Evolutionary conservation across 2,329 filamentous ascomycete genomes (phyloP), one percentile per base, ranked within the genome.

Genomic region (Arthrinium phaeospermum): DNA sequence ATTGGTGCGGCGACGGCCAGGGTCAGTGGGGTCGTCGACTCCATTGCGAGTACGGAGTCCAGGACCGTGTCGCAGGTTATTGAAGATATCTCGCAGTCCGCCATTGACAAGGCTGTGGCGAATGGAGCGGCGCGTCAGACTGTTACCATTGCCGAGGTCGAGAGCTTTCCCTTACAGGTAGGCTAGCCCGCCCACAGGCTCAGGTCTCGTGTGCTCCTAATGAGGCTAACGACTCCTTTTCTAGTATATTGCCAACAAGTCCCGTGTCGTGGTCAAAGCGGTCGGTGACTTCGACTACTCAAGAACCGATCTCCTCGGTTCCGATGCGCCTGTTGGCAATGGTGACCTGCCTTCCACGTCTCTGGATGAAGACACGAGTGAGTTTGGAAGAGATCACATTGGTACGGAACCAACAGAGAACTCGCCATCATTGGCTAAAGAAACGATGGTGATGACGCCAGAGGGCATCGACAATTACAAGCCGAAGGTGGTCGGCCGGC

Each of bases 201-300:
- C 4, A 27, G n/a, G 12, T 5, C 10, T 27, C n/a, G n/a, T 5
- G 22, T 51, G 12, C 10, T 51, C 8, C 49, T 27, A 67, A 53
- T 27, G 47, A 77, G 70, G 34, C 68, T 53, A 6, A 0, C n/a
- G n/a, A 2, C 45, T 22, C 22, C 1, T 13, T 5, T 30, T 14
- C 12, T 70, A 87, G 84, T 88, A 88, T 71, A 83, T 88, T 68
- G 82, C 83, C 1, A 84, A 87, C 82, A 91, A 86, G 81, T 87
- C 81, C 61, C 86, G 81, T 71, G 90, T 86, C 82, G 88, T 91
- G 22, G 86, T 91, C 14, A 84, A 88, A 69, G 89, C 90, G 1
- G 89, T 87, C 0, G 90, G 90, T 12, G 87, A 90, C 68, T 88
- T 89, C 70, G 88, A 89, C 75, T 84, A 85, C 72, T 77, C 79